Percentiles rank a stretch among this genome's conserved stretches.
Evolutionary conservation across 2,329 filamentous ascomycete genomes (phyloP).

Genomic region (Cordyceps tenuipes): DNA sequence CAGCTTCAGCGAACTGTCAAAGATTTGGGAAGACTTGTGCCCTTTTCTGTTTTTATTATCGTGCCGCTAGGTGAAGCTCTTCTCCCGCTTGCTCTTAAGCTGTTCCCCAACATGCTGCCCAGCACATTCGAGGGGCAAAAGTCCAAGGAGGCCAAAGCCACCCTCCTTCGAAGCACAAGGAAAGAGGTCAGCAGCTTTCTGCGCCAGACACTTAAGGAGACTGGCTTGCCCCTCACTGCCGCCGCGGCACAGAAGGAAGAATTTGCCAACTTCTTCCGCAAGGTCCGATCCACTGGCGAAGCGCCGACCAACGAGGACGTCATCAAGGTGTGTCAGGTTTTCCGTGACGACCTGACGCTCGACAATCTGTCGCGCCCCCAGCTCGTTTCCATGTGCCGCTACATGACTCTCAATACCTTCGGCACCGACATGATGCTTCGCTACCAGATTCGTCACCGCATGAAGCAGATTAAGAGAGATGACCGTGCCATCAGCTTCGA

Average conservation of each 20-base stretch:
- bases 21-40: slow-evolving; percentile 84
- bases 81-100: slow-evolving; percentile 79
- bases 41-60: slow-evolving; percentile 94
- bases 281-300: slow-evolving; percentile 86
- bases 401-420: slow-evolving; percentile 96
- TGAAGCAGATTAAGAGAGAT: slow-evolving; percentile 98
- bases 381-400: slow-evolving; percentile 93
- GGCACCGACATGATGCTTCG: slow-evolving; percentile 97
- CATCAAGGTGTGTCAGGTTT: slow-evolving; percentile 98
- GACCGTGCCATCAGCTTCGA: slow-evolving; percentile 91
- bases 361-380: slow-evolving; percentile 96
- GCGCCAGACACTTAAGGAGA: slow-evolving; percentile 80
- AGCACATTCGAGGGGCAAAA: slow-evolving; percentile 94
- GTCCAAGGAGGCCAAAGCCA: slow-evolving; percentile 82
- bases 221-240: slow-evolving; percentile 78
- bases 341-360: slow-evolving; percentile 93
- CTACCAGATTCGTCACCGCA: slow-evolving; percentile 92
- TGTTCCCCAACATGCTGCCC: slow-evolving; percentile 95
- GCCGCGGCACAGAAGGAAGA: slow-evolving; percentile 85
- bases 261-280: slow-evolving; percentile 95
- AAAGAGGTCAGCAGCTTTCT: slow-evolving; percentile 92
- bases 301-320: slow-evolving; percentile 81
- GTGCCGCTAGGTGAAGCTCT: slow-evolving; percentile 93
- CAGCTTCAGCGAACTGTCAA: slow-evolving; percentile 90
- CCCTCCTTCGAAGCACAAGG: slow-evolving; percentile 70